Base-by-base conservation (phyloP, 176 grass and related monocot genomes). In the Zizania latifolia region DNA sequence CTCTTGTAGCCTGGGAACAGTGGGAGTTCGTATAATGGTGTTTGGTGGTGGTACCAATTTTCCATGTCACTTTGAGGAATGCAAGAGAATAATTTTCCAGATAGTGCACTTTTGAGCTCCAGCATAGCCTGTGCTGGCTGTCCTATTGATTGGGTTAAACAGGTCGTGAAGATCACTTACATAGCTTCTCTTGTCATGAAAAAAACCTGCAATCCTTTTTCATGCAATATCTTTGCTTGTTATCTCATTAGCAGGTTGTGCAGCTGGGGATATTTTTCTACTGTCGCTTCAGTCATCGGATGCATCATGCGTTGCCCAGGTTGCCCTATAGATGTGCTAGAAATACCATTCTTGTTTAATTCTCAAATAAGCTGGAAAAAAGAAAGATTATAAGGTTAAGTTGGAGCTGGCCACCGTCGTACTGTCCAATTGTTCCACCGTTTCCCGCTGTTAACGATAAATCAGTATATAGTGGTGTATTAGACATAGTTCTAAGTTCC, bases 1-100 rank as follows among this genome's bases (percentile, higher is more conserved):
- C 70, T 64, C 76, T 50, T 61, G 53, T 73, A 78, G 60, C 63
- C 68, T 77, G 43, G 58, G 70, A 70, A 70, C 65, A 66, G 79
- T 32, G 46, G 32, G 76, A 79, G 71, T 78, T 72, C 86, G 80
- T 87, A 76, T 76, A 80, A 86, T 70, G 75, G 51, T 40, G 40
- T 40, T 74, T 83, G 75, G 40, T 72, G 53, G 50, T 83, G 68
- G 74, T 61, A 78, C 61, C 58, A 22, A 33, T 67, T 68, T 72
- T 78, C 54, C 14, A 8, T 60, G 58, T 63, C 24, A 58, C n/a
- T 44, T 66, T 53, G 50, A 78, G 8, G 71, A 82, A 75, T 77
- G 78, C 65, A 77, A 51, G 64, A 40, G 58, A 68, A 76, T 75
- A 36, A 29, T 36, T 9, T 35, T 17, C 5, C 55, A 54, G 84